A percentile compares a stretch with the other conserved stretches of the same genome.
phyloP scores from a whole-genome alignment of 1,139 yeast genomes.

The Candida sp. region DNA sequence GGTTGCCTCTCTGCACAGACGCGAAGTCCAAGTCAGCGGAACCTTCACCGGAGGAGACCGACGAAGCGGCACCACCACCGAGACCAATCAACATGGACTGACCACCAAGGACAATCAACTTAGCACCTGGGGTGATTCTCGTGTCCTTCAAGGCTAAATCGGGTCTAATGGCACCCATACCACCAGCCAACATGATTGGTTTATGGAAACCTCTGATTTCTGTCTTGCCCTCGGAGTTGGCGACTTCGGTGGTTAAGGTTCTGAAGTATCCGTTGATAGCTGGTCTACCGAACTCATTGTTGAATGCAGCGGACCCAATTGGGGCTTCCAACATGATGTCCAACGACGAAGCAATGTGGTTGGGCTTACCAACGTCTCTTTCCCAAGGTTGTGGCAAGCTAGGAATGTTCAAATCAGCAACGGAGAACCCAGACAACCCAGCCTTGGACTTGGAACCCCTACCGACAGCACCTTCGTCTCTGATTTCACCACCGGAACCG shows the following conservation, averaged over 20 bases:
- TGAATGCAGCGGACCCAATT: slow-evolving; percentile 97
- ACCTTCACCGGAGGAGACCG: slow-evolving; percentile 94
- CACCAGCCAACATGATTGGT: slow-evolving; percentile 99
- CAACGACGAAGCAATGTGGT: slow-evolving; percentile 90
- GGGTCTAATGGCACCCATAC: slow-evolving; percentile 96
- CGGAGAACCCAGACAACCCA: slow-evolving; percentile 93
- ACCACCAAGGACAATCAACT: slow-evolving; percentile 95
- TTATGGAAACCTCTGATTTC: slow-evolving; percentile 98
- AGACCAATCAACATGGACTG: slow-evolving; percentile 99
- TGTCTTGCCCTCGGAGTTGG: slow-evolving; percentile 59
- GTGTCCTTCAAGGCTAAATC: slow-evolving; percentile 88
- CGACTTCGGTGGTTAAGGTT: slow-evolving; percentile 84
- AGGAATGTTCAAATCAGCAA: slow-evolving; percentile 90
- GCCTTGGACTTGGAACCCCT: slow-evolving; percentile 98
- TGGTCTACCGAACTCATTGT: slow-evolving; percentile 99
- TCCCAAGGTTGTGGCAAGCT: slow-evolving; percentile 95
- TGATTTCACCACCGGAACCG: slow-evolving; percentile 99
- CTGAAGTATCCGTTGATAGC: slow-evolving; percentile 97
- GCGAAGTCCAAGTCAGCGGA: slow-evolving; percentile 98
- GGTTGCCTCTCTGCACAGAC: slow-evolving; percentile 99
- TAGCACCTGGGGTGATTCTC: slow-evolving; percentile 91
- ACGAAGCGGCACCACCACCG: slow-evolving; percentile 99
- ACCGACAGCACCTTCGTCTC: slow-evolving; percentile 99
- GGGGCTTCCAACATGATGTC: slow-evolving; percentile 99
- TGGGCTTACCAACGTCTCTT: slow-evolving; percentile 80